Base-by-base conservation (phyloP, 768 basidiomycete genomes). In the Austroboletus eburneus region DNA sequence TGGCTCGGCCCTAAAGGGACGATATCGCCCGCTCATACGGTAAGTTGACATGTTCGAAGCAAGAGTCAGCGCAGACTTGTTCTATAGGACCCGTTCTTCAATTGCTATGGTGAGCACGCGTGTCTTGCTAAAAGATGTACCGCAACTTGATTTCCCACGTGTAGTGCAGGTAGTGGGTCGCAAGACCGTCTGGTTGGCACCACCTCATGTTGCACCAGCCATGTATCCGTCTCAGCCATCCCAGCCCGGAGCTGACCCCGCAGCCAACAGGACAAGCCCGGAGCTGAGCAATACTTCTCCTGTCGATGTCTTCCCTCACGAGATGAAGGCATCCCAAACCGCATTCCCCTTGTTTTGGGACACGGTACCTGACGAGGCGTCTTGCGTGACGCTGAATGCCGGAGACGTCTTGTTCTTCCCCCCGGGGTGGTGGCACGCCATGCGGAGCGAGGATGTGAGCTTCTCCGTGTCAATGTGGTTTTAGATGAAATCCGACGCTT, bases 381-480 rank as follows among this genome's bases (percentile, higher is more conserved):
- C 77, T 66, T 72, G 72, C 39, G 77, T 76, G 25, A 80, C 80
- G 1, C 72, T 98, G 2, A 69, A 74, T 44, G 83, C 92, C 1
- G 95, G 94, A 0, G 95, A 98, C 66, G 46, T 94, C 36, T 69
- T 98, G 37, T 87, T 88, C 61, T 84, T 97, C 54, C 95, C 95
- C 17, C 86, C 88, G 4, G 83, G 88, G 23, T 95, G 91, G 91
- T 95, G 91, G 91, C 91, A 95, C 65, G 86, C 85, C 16, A 88
- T 91, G 87, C 79, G 83, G 52, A 85, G 82, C 64, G 88, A 90
- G 68, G 77, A 78, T 20, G 80, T 74, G 32, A 91, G 90, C 68
- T 85, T 90, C 62, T 93, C 91, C 35, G 76, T 93, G 38, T 94
- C 92, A 25, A 85, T 91, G 77, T 93, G 91, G 90, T 94, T 91